Percentiles rank a stretch among this genome's conserved stretches.
Evolutionary conservation across 306 rosid genomes (phyloP).

Genomic region (Sophora flavescens): DNA sequence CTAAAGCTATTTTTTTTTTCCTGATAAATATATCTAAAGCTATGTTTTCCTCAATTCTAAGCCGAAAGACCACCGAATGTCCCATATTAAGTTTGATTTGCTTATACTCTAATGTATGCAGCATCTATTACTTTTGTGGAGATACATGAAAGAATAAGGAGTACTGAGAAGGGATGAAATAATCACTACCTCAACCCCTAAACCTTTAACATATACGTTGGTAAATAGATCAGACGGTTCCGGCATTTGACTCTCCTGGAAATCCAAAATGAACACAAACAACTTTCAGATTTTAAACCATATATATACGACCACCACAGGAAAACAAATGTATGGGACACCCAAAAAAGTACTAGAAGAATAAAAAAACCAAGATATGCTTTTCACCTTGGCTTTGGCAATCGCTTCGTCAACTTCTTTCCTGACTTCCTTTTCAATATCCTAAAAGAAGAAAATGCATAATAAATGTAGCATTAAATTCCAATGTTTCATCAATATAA

Average conservation of each 20-base stretch:
- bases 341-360: not conserved
- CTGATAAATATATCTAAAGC: not conserved
- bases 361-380: conserved; percentile 24
- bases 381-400: conserved; percentile 82
- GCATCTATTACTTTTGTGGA: not conserved
- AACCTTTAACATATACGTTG: conserved; percentile 71
- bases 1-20: not conserved
- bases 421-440: conserved; percentile 77
- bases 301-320: not conserved
- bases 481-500: conserved; percentile 18
- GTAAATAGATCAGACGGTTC: conserved; percentile 69
- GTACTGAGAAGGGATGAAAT: not conserved
- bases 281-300: conserved; percentile 26
- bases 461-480: conserved; percentile 10
- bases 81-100: not conserved
- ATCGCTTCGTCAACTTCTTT: conserved; percentile 85
- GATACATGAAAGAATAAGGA: conserved; percentile 2
- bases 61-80: not conserved
- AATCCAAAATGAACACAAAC: conserved; percentile 45
- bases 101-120: not conserved
- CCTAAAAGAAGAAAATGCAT: conserved; percentile 54
- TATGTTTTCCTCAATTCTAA: conserved; percentile 3
- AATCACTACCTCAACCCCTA: conserved; percentile 68
- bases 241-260: conserved; percentile 85
- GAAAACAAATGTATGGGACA: not conserved